Evolutionary conservation across 2,329 filamentous ascomycete genomes (phyloP).

Genomic region (Fusarium chlamydosporum): DNA sequence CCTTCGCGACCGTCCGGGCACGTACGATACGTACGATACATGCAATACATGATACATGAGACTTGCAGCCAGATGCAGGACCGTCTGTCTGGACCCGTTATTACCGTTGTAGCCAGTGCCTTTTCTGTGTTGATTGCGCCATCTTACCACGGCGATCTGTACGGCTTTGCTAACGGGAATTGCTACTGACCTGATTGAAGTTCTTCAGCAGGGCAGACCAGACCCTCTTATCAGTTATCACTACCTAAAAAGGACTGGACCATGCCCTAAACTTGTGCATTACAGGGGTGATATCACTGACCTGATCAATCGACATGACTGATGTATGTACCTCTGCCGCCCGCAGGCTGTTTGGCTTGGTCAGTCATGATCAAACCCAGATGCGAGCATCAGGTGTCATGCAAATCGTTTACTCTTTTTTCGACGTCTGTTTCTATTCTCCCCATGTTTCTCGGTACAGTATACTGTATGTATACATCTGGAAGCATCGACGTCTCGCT

Average conservation of each 20-base stretch:
- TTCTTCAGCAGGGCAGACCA: slow-evolving; percentile 23
- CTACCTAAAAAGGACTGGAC: slow-evolving; percentile 37
- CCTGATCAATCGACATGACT: slow-evolving; percentile 23
- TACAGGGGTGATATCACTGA: slow-evolving; percentile 36
- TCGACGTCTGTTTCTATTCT: slow-evolving; percentile 3
- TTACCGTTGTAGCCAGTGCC: slow-evolving; percentile 24
- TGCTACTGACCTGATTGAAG: slow-evolving; percentile 15
- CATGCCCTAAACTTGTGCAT: slow-evolving; percentile 29
- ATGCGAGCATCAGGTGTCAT: slow-evolving; percentile 46
- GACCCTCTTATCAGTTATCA: slow-evolving; percentile 41
- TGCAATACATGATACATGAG: slow-evolving; percentile 32
- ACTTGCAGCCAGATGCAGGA: slow-evolving; percentile 32
- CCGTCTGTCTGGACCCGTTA: slow-evolving; percentile 27
- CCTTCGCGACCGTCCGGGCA: slow-evolving; percentile 43
- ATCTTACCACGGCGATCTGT: slow-evolving; percentile 33
- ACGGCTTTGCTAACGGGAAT: slow-evolving; percentile 29
- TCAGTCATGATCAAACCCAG: slow-evolving; percentile 38
- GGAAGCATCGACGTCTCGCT: slow-evolving; percentile 22
- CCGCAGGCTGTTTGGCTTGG: slow-evolving; percentile 5
- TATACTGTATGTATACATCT: slow-evolving; percentile 9
- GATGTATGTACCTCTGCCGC: slow-evolving; percentile 3
- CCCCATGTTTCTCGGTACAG: slow-evolving; percentile 2
- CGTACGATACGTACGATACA: slow-evolving; percentile 40
- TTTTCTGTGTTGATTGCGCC: slow-evolving; percentile 37
- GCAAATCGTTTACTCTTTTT: slow-evolving; percentile 29